phyloP scores from a whole-genome alignment of 345 rosid genomes.

The Hypericum androsaemum region DNA sequence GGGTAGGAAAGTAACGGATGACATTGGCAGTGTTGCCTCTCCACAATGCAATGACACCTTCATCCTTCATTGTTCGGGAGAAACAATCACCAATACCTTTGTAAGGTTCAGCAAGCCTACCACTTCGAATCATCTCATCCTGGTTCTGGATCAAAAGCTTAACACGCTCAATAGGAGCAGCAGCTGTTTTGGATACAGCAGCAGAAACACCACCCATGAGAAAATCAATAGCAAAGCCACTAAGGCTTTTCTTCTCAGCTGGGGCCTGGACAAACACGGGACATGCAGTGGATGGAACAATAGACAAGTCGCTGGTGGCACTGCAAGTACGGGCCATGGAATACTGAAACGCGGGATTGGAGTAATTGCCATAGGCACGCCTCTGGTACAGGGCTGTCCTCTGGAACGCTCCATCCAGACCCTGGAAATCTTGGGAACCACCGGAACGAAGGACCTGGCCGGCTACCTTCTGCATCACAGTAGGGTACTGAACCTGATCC shows the following conservation, averaged over 20 bases:
- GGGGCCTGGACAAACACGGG: slow-evolving; percentile 23
- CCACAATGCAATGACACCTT: slow-evolving; percentile 22
- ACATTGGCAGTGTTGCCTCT: slow-evolving; percentile 32
- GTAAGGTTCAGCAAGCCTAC: slow-evolving; percentile 29
- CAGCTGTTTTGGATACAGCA: slow-evolving; percentile 29
- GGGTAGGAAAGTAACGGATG: slow-evolving; percentile 29
- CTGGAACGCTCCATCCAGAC: slow-evolving; percentile 34
- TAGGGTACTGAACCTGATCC: slow-evolving; percentile 67
- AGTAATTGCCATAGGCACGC: slow-evolving; percentile 44
- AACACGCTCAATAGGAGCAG: slow-evolving; percentile 29
- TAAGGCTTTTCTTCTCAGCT: slow-evolving; percentile 18
- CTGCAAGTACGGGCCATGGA: slow-evolving; percentile 24
- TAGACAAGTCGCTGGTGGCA: slow-evolving; percentile 21
- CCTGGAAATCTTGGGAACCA: slow-evolving; percentile 32
- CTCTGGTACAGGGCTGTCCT: slow-evolving; percentile 31
- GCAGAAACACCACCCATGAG: slow-evolving; percentile 34
- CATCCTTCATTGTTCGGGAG: slow-evolving; percentile 15
- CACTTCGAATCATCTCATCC: slow-evolving; percentile 27
- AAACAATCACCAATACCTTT: slow-evolving; percentile 28
- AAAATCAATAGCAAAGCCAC: slow-evolving; percentile 26
- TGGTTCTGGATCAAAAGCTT: slow-evolving; percentile 29
- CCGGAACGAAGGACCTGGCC: slow-evolving; percentile 48
- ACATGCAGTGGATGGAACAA: slow-evolving; percentile 17
- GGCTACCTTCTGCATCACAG: slow-evolving; percentile 54
- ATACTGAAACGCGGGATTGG: slow-evolving; percentile 50